Percentiles rank a stretch among this genome's conserved stretches.
These are phyloP conservation scores for Emydomyces testavorans DNA, from an alignment of 2,329 filamentous ascomycete genomes.

Conservation along the genomic window DNA sequence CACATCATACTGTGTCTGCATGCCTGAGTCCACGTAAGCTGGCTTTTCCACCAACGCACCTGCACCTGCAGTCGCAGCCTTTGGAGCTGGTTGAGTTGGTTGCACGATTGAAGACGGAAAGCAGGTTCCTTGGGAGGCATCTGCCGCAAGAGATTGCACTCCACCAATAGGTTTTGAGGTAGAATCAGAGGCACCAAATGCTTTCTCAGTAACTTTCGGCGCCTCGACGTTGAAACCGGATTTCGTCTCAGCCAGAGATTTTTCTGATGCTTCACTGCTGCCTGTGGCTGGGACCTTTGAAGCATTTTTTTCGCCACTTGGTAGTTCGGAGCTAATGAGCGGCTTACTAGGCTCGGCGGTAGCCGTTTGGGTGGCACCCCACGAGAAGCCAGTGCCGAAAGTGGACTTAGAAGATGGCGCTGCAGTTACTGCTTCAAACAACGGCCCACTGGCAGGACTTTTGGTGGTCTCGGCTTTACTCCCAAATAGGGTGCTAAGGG, in stretches of 20 bases:
- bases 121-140: not conserved
- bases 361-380: not conserved
- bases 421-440: not conserved
- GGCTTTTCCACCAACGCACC: not conserved
- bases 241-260: not conserved
- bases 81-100: not conserved
- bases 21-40: conserved; percentile 8
- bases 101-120: not conserved
- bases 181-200: not conserved
- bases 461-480: not conserved
- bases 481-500: conserved; percentile 2
- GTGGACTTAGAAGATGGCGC: not conserved
- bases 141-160: not conserved
- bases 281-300: not conserved
- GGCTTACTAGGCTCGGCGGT: not conserved
- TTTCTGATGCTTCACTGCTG: not conserved
- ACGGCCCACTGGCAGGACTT: not conserved
- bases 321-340: not conserved
- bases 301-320: not conserved
- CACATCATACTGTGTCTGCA: conserved; percentile 11
- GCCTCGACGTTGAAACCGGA: not conserved
- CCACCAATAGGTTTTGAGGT: not conserved
- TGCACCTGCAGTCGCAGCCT: not conserved
- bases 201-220: not conserved
- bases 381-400: not conserved